These are phyloP conservation scores for Cryptosporidium ubiquitum DNA, from an alignment of 169 alveolate genomes.

Conservation along the genomic window DNA sequence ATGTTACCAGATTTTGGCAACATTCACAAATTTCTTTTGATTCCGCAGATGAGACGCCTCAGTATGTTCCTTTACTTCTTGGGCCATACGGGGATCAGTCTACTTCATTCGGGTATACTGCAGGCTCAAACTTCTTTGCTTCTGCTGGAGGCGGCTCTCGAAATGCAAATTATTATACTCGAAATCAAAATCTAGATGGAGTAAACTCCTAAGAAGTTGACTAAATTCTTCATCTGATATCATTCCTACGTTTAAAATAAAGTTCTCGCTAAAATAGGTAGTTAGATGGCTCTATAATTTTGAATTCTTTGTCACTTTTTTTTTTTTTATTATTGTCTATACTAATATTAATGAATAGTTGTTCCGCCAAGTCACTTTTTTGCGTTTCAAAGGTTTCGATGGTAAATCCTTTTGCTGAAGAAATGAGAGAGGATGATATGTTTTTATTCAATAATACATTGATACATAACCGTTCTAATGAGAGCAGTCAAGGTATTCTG, in stretches of 20 bases:
- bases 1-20: conserved; percentile 34
- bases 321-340: not conserved
- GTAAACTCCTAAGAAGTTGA: not conserved
- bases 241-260: not conserved
- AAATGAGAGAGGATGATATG: conserved; percentile 20
- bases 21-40: conserved; percentile 32
- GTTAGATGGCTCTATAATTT: not conserved
- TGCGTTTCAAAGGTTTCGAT: not conserved
- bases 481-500: not conserved
- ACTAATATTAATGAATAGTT: too few relatives aligned
- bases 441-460: not conserved
- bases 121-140: not conserved
- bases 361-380: conserved; percentile 3
- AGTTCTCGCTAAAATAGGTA: not conserved
- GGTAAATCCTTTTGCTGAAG: conserved; percentile 9
- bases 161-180: not conserved
- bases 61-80: conserved; percentile 37
- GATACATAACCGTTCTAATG: not conserved
- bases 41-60: not conserved
- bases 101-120: not conserved
- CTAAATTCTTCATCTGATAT: not conserved
- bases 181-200: not conserved
- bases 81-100: conserved; percentile 40
- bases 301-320: not conserved
- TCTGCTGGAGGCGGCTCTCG: not conserved